A percentile compares a stretch with the other conserved stretches of the same genome.
Conservation (phyloP, 169 alveolate species). For the Plasmodium yoelii region DNA sequence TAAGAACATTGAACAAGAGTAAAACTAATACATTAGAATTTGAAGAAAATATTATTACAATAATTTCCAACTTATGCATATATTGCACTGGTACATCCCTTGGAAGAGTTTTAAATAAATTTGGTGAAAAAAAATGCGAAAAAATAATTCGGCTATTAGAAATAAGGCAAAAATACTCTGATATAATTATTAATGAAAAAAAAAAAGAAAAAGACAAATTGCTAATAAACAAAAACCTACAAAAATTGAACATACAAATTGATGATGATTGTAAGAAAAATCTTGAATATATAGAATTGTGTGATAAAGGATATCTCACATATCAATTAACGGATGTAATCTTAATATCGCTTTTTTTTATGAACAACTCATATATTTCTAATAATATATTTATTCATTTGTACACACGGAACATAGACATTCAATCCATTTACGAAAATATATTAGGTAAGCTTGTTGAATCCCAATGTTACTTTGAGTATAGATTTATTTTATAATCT, state of each 20-base stretch:
- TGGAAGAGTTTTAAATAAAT: constrained; percentile 69
- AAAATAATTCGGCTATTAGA: constrained; percentile 58
- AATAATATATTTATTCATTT: constrained; percentile 71
- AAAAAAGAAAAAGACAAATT: constrained; percentile 36
- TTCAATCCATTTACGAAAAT: constrained; percentile 73
- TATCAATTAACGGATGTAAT: constrained; percentile 71
- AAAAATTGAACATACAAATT: constrained; percentile 72
- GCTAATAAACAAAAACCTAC: constrained; percentile 47
- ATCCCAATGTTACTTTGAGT: not conserved
- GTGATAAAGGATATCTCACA: constrained; percentile 67
- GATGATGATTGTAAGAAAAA: constrained; percentile 68
- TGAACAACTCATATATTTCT: constrained; percentile 67
- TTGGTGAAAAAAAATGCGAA: constrained; percentile 77
- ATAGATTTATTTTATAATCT: not conserved
- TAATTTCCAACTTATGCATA: constrained; percentile 58
- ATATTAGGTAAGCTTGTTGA: constrained; percentile 27
- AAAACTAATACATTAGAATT: constrained; percentile 44
- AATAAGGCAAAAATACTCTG: constrained; percentile 67
- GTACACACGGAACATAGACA: constrained; percentile 48
- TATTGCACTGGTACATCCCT: constrained; percentile 52
- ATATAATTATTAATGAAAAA: constrained; percentile 52
- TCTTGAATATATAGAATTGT: constrained; percentile 67
- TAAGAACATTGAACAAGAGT: constrained; percentile 46
- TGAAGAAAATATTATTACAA: constrained; percentile 64
- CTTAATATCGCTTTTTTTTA: constrained; percentile 65